Evolutionary conservation across 169 alveolate genomes (phyloP), one percentile per base, ranked within the genome.

Genomic region (Cryptosporidium ubiquitum): DNA sequence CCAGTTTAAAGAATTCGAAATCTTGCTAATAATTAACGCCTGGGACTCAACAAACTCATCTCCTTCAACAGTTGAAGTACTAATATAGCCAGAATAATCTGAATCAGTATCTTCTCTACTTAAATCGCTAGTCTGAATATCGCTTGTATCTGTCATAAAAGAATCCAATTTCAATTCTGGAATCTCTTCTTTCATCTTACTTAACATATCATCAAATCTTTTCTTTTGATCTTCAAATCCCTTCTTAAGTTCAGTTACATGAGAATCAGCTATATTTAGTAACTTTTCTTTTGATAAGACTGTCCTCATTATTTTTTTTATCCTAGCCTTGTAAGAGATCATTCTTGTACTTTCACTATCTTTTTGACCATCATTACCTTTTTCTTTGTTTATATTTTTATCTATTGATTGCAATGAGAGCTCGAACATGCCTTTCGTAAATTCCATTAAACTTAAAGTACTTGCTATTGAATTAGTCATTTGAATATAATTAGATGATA

Each of bases 51-150:
- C 5, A 5, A 10, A 29, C 35, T 57, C 71, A 70, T 9, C 14
- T 44, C 29, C 35, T 23, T 44, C 68, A 52, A 9, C 33, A 23
- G 18, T 37, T 16, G 66, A 70, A 26, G 37, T 9, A 49, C 42
- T 33, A 37, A 60, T 52, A 57, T 20, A 33, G 23, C 18, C 23
- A 3, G 71, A 23, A 10, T 26, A 2, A 9, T 0, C 37, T 26
- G 57, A 10, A 9, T n/a, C 12, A 12, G 64, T n/a, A 44, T 69
- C 64, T 5, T 0, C 75, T 37, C 75, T 9, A 14, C 84, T 69
- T n/a, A 40, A 16, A n/a, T 69, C 84, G 39, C 84, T 69, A 9
- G 84, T 69, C n/a, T 42, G 84, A 26, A 69, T 23, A 29, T 69
- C 84, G 26, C 84, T 69, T 0, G 84, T 69, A n/a, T 40, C 84